phyloP scores from a whole-genome alignment of 2,329 filamentous ascomycete species.

The Botrytis medusae region DNA sequence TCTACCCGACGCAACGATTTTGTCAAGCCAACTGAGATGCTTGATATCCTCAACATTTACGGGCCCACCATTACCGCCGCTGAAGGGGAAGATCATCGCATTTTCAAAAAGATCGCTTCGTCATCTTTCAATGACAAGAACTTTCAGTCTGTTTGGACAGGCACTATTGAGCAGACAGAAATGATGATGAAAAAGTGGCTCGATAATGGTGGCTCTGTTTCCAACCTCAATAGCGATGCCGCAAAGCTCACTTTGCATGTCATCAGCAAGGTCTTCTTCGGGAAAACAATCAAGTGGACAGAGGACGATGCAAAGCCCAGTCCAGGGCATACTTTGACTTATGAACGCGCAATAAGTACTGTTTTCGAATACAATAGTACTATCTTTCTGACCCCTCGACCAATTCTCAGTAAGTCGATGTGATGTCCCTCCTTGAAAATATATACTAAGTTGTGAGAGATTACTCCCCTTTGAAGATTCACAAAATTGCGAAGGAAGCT shows the following conservation, averaged over 20 bases:
- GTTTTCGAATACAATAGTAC: background rate
- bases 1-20: slow-evolving; percentile 1
- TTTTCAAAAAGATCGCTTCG: slow-evolving; percentile 11
- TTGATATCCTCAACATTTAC: slow-evolving; percentile 6
- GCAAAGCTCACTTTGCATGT: background rate
- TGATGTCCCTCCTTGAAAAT: too few species aligned
- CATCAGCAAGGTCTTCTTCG: background rate
- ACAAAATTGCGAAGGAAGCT: too few species aligned
- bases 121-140: slow-evolving; percentile 14
- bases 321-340: background rate
- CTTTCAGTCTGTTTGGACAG: background rate
- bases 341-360: background rate
- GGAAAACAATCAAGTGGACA: background rate
- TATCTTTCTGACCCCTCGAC: background rate
- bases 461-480: too few species aligned
- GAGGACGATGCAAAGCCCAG: background rate
- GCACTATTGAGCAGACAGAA: background rate
- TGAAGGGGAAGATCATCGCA: slow-evolving; percentile 8
- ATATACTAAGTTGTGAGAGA: too few species aligned
- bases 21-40: slow-evolving; percentile 11
- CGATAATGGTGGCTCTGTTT: background rate
- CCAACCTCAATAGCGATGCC: background rate
- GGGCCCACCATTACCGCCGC: slow-evolving; percentile 11
- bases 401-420: too few species aligned
- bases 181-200: background rate